A percentile compares a stretch with the other conserved stretches of the same genome.
Conservation (phyloP, 148 eudicot genomes). For the Vaccinium macrocarpon region DNA sequence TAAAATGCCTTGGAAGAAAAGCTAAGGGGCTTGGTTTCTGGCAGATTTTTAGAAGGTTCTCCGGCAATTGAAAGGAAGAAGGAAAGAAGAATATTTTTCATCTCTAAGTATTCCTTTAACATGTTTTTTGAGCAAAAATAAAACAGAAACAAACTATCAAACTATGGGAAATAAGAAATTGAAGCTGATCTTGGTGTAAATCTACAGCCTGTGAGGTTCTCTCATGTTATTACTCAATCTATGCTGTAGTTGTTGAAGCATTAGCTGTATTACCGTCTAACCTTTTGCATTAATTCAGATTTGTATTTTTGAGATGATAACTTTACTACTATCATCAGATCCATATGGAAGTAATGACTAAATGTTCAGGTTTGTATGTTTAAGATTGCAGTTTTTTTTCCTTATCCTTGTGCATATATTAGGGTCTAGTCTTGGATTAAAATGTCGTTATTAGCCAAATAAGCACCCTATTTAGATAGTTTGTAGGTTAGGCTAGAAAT, state of each 20-base stretch:
- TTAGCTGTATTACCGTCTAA: background rate
- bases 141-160: background rate
- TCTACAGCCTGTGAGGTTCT: background rate
- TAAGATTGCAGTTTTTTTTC: background rate
- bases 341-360: background rate
- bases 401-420: background rate
- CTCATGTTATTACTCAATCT: background rate
- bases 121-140: background rate
- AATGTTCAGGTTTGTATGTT: background rate
- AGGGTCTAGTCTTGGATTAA: background rate
- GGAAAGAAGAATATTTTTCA: background rate
- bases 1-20: constrained; percentile 8
- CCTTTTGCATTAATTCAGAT: background rate
- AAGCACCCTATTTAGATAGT: background rate
- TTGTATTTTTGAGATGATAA: background rate
- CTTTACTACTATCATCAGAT: background rate
- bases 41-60: background rate
- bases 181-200: background rate
- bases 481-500: background rate
- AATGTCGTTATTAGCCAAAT: background rate
- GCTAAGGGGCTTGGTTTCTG: background rate
- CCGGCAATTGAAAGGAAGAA: background rate
- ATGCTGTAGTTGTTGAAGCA: background rate
- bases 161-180: background rate
- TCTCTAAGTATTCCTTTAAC: background rate